phyloP scores from a whole-genome alignment of 1,139 yeast genomes.

The Suhomyces guaymorum region DNA sequence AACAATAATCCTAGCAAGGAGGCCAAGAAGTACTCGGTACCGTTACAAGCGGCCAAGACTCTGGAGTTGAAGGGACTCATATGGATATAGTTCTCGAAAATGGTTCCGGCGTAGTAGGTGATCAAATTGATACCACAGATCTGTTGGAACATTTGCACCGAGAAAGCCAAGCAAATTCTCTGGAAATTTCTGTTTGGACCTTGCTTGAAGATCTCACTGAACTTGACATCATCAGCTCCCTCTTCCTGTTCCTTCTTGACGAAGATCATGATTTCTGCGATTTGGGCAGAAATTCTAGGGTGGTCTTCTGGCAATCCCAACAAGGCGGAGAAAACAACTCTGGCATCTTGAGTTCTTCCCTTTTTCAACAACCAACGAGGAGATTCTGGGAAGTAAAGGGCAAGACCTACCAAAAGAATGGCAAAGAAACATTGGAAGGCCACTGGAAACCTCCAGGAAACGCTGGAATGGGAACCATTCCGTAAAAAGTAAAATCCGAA shows the following conservation, averaged over 20 bases:
- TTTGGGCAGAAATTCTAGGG: slow-evolving; percentile 28
- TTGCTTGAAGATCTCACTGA: slow-evolving; percentile 32
- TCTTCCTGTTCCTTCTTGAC: slow-evolving; percentile 27
- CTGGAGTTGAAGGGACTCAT: slow-evolving; percentile 56
- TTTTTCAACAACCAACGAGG: slow-evolving; percentile 29
- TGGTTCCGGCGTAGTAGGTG: slow-evolving; percentile 76
- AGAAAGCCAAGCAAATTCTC: slow-evolving; percentile 47
- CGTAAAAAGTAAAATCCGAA: slow-evolving; percentile 43
- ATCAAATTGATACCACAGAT: slow-evolving; percentile 90
- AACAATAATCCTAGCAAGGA: slow-evolving; percentile 84
- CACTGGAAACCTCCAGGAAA: slow-evolving; percentile 48
- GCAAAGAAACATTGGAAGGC: slow-evolving; percentile 48
- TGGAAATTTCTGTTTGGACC: slow-evolving; percentile 50
- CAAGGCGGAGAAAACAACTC: slow-evolving; percentile 46
- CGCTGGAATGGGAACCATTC: slow-evolving; percentile 12
- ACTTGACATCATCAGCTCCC: slow-evolving; percentile 26
- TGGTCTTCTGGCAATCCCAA: slow-evolving; percentile 35
- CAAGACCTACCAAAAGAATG: slow-evolving; percentile 18
- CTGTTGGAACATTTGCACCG: slow-evolving; percentile 77
- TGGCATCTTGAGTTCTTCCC: slow-evolving; percentile 49
- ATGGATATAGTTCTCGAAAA: slow-evolving; percentile 54
- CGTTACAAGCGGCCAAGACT: slow-evolving; percentile 83
- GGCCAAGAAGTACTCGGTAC: slow-evolving; percentile 75
- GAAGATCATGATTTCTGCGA: slow-evolving; percentile 33
- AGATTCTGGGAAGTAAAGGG: slow-evolving; percentile 23